A percentile compares a stretch with the other conserved stretches of the same genome.
phyloP scores from a whole-genome alignment of 108 stramenopile species.

The Discostella pseudostelligera region DNA sequence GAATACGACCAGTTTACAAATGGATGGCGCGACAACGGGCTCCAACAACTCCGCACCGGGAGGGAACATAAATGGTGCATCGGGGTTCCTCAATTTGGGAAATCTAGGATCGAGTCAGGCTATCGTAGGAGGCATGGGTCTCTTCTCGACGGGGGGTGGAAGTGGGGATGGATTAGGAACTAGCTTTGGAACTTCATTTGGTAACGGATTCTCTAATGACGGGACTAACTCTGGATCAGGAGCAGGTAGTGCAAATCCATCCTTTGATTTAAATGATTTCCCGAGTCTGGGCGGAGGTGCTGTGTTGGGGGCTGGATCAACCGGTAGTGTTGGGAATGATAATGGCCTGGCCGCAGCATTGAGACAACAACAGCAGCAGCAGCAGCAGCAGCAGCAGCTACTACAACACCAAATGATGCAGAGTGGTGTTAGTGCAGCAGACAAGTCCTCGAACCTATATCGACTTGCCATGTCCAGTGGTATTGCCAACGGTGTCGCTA shows the following conservation, averaged over 20 bases:
- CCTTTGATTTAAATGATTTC: slow-evolving; percentile 87
- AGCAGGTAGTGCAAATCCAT: slow-evolving; percentile 29
- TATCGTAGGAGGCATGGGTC: slow-evolving; percentile 27
- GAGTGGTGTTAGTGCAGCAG: slow-evolving; percentile 22
- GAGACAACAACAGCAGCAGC: slow-evolving; percentile 65
- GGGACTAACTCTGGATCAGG: slow-evolving; percentile 2
- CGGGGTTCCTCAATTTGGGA: slow-evolving; percentile 25
- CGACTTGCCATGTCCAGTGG: slow-evolving; percentile 70
- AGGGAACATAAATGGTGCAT: slow-evolving; percentile 18
- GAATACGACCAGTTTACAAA: slow-evolving; percentile 1
- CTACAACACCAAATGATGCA: slow-evolving; percentile 75
- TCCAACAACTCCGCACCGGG: slow-evolving; percentile 21
- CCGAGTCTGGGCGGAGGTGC: slow-evolving; percentile 72
- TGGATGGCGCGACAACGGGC: slow-evolving; percentile 34
- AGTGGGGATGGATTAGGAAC: slow-evolving; percentile 19
- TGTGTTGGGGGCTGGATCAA: slow-evolving; percentile 34
- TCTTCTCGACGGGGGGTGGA: slow-evolving; percentile 17
- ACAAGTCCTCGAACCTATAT: slow-evolving; percentile 63
- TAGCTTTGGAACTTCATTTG: slow-evolving; percentile 33
- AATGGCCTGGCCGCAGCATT: slow-evolving; percentile 73
- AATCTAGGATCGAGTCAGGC: slow-evolving; percentile 19
- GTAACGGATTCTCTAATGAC: slow-evolving; percentile 36
- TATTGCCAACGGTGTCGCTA: slow-evolving; percentile 51
- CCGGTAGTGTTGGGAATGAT: slow-evolving; percentile 26
- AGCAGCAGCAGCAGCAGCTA: slow-evolving; percentile 67